A percentile compares a stretch with the other conserved stretches of the same genome.
phyloP scores from a whole-genome alignment of 2,329 filamentous ascomycete species.

The Xylaria sp. region DNA sequence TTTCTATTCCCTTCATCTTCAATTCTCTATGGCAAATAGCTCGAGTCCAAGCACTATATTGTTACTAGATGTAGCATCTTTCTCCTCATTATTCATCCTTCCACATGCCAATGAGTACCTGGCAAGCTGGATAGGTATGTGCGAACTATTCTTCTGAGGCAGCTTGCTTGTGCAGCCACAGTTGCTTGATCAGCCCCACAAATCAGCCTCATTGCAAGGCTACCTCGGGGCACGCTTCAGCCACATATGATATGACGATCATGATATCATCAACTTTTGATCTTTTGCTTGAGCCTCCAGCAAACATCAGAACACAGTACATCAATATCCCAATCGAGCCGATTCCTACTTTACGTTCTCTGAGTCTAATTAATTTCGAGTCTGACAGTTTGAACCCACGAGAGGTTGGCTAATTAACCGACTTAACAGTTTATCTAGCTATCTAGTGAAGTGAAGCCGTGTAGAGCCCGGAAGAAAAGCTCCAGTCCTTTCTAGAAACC shows the following conservation, averaged over 20 bases:
- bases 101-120: not conserved
- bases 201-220: not conserved
- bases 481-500: not conserved
- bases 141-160: too few relatives aligned
- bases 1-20: too few relatives aligned
- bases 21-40: too few relatives aligned
- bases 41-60: too few relatives aligned
- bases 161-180: not conserved
- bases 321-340: not conserved
- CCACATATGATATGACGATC: conserved; percentile 5
- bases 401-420: not conserved
- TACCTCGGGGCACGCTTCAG: not conserved
- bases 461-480: not conserved
- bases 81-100: not conserved
- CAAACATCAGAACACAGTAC: not conserved
- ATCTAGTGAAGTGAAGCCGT: not conserved
- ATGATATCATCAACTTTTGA: conserved; percentile 9
- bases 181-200: too few relatives aligned
- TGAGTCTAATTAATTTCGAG: not conserved
- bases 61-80: not conserved
- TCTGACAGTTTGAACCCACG: not conserved
- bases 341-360: not conserved
- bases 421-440: not conserved
- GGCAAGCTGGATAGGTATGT: too few relatives aligned
- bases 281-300: not conserved